phyloP scores from a whole-genome alignment of 78 protist species.

The Acrasis kona region DNA sequence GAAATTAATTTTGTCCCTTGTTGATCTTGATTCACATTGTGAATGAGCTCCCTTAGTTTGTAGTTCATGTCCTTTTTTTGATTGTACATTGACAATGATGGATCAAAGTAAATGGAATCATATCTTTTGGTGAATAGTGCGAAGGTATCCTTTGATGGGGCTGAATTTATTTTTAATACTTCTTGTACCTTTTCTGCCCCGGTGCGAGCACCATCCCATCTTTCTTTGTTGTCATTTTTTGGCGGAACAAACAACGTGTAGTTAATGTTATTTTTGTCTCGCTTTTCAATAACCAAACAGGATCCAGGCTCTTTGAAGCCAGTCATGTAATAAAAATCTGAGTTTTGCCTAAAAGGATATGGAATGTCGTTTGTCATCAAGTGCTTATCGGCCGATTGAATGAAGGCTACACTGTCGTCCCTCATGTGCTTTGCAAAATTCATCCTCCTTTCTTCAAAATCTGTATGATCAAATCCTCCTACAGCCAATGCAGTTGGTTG shows the following conservation, averaged over 20 bases:
- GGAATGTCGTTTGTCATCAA: conserved; percentile 27
- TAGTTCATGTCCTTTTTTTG: no score
- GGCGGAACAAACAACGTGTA: conserved; percentile 3
- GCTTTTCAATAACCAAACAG: neutral
- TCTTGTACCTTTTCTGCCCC: conserved; percentile 9
- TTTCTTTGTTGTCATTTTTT: conserved; percentile 9
- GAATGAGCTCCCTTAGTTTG: no score
- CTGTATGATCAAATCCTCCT: neutral
- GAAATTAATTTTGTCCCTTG: no score
- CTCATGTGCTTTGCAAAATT: neutral
- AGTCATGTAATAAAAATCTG: conserved; percentile 15
- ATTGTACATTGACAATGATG: no score
- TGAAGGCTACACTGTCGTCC: neutral
- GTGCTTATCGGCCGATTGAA: neutral
- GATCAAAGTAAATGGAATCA: no score
- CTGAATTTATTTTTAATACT: no score
- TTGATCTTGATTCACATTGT: no score
- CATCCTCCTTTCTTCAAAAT: neutral
- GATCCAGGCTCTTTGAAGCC: conserved; percentile 13
- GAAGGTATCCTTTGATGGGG: no score
- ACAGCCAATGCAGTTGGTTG: neutral
- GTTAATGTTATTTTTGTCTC: neutral
- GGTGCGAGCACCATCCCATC: conserved; percentile 14
- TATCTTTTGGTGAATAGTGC: no score
- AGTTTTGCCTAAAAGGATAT: conserved; percentile 13